Percentiles rank a stretch among this genome's conserved stretches.
phyloP scores from a whole-genome alignment of 768 basidiomycete species.

The Tylopilus vinaceipallidus region DNA sequence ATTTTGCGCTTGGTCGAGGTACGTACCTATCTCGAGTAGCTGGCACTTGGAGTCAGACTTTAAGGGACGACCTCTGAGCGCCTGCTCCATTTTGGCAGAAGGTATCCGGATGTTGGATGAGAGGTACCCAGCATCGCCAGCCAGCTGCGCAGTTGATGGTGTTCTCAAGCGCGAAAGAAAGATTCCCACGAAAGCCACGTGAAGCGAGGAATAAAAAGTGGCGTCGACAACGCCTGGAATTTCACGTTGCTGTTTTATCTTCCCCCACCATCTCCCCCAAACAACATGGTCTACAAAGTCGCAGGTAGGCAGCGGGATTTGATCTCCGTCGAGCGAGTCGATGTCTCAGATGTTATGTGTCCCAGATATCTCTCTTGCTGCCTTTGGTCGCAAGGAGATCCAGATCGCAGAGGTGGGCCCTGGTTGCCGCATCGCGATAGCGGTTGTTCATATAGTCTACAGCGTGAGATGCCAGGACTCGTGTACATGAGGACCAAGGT shows the following conservation, averaged over 20 bases:
- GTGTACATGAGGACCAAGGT: slow-evolving; percentile 92
- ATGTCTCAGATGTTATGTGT: slow-evolving; percentile 2
- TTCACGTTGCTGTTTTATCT: slow-evolving; percentile 21
- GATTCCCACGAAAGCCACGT: slow-evolving; percentile 34
- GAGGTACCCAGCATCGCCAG: neutral
- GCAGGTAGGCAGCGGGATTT: slow-evolving; percentile 52
- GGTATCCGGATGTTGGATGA: too few species aligned
- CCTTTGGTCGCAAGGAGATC: slow-evolving; percentile 99
- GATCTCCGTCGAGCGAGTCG: neutral
- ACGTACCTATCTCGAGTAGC: slow-evolving; percentile 57
- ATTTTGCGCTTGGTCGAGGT: neutral
- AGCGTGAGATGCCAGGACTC: slow-evolving; percentile 96
- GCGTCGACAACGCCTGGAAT: slow-evolving; percentile 18
- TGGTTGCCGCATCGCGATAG: slow-evolving; percentile 14
- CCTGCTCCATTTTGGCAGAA: too few species aligned
- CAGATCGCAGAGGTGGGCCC: slow-evolving; percentile 90
- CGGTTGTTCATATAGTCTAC: slow-evolving; percentile 12
- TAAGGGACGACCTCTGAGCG: neutral
- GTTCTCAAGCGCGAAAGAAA: slow-evolving; percentile 13
- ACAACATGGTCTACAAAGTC: slow-evolving; percentile 83
- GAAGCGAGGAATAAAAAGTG: slow-evolving; percentile 32
- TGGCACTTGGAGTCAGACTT: slow-evolving; percentile 41
- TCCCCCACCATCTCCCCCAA: slow-evolving; percentile 22
- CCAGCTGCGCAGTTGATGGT: neutral
- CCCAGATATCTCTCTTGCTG: slow-evolving; percentile 91